Base-by-base conservation (phyloP, 108 stramenopile genomes). In the Pseudonitzschia delicatissima region DNA sequence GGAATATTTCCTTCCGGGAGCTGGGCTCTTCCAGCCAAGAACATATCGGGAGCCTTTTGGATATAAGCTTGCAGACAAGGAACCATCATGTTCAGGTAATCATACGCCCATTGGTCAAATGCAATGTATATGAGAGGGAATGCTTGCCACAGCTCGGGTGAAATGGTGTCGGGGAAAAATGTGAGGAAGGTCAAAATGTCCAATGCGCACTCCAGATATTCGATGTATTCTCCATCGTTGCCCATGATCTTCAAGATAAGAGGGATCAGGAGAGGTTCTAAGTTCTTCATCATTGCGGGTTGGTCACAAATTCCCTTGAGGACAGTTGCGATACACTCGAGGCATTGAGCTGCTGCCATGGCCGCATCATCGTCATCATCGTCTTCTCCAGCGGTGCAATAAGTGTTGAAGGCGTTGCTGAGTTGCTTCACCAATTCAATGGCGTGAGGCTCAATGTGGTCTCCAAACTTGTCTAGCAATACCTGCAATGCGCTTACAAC, bases 281-380 rank as follows among this genome's bases (percentile, higher is more conserved):
- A 78, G 34, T 66, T 76, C 61, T 83, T 87, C 68, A 93, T 92
- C 11, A 96, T 72, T 51, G 73, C 69, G 21, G 84, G 85, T 33
- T 86, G 76, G 35, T 87, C 85, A 44, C 91, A 87, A 26, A 87
- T 82, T 18, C 90, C 92, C 67, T 90, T 93, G 7, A 98, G 82
- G 25, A 96, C 92, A 18, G 96, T 95, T 11, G 94, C 87, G 49
- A 98, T 93, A 65, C 96, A 96, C 71, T 97, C 96, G 45, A 98
- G 66, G 64, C 96, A 96, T 58, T 97, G 96, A 7, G 92, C 93
- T 5, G 98, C 98, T 11, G 95, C 96, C 89, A 96, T 92, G 23
- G 96, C 92, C 33, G 96, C 96, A 72, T 98, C 96, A 66, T 96
- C 96, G 66, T 98, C 98, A 53, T 95, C 96, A 44, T 98, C 96